Percentiles rank a stretch among this genome's conserved stretches.
These are phyloP conservation scores for Puccinia hordei DNA, from an alignment of 1,284 basidiomycete species.

Conservation along the genomic window DNA sequence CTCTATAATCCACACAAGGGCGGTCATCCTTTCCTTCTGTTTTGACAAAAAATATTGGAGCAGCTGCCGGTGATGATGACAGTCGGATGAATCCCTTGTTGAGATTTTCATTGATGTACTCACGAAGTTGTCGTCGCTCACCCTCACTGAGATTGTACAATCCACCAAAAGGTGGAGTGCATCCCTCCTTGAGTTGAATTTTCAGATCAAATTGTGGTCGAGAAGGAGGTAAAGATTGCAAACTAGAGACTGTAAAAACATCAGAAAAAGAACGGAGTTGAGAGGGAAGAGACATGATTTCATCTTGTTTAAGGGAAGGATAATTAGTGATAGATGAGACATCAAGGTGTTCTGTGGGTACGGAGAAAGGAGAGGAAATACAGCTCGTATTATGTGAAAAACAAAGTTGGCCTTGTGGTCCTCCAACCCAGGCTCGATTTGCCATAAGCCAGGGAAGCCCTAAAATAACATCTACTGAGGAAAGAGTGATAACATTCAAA, in stretches of 20 bases:
- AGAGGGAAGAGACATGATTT: neutral
- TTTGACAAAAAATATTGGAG: too few species aligned
- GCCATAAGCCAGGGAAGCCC: too few species aligned
- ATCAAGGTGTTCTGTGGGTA: neutral
- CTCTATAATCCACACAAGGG: neutral
- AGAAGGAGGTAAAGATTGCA: neutral
- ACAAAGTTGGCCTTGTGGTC: neutral
- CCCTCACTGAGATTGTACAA: too few species aligned
- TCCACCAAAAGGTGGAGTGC: neutral
- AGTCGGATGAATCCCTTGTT: too few species aligned
- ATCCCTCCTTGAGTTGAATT: conserved; percentile 25
- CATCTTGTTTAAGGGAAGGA: neutral
- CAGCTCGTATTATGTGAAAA: neutral
- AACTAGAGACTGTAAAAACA: neutral
- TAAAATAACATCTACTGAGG: conserved; percentile 12
- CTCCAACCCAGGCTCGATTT: neutral
- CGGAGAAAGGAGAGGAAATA: neutral
- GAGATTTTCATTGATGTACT: too few species aligned
- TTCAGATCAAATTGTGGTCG: conserved; percentile 12
- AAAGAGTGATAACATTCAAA: neutral
- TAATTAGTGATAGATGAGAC: neutral
- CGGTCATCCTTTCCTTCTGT: too few species aligned
- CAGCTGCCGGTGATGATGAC: too few species aligned
- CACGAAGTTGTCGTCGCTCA: too few species aligned
- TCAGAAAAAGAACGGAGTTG: neutral